Base-by-base conservation (phyloP, 768 basidiomycete genomes). In the Mycena venus region DNA sequence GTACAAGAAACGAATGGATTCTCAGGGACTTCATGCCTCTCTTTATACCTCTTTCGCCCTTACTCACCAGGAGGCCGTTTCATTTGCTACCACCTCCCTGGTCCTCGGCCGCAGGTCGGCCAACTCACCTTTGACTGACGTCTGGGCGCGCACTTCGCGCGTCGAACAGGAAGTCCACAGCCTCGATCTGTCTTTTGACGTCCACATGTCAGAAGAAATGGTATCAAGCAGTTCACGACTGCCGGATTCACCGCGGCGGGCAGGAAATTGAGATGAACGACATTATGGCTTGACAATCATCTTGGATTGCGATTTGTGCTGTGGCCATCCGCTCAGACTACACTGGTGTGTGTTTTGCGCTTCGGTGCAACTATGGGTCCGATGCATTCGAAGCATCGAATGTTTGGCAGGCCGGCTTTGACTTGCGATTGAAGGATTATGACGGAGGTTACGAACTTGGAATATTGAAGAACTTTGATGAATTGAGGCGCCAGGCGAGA, bases 1-100 rank as follows among this genome's bases (percentile, higher is more conserved):
- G 78, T 78, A 78, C 74, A 75, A 78, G 68, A 58, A 76, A 72
- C 74, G 64, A 73, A 68, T 49, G 51, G 21, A 66, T 69, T 59
- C 55, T 59, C 56, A 34, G 42, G 25, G 12, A 42, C 49, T 70
- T 36, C 23, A 2, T 29, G 21, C 40, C 23, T 59, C n/a, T 32
- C 68, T 66, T 76, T 73, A 73, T 76, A 76, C 68, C 44, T 32
- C 44, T 25, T 25, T 42, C 23, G 9, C 15, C 25, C 23, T 29
- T 29, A 38, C 32, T 21, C 23, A 23, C 25, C 21, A 12, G 3
- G 9, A 23, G 14, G 40, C 29, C 27, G 61, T 56, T 38, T 62
- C 53, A 74, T 67, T 70, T 67, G 70, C 40, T 76, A 76, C 75
- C 75, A 56, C 12, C n/a, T 55, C 49, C 70, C 59, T 73, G 75